Conservation (phyloP, 176 grass and related monocot genomes). For the Urochloa ruziziensis region DNA sequence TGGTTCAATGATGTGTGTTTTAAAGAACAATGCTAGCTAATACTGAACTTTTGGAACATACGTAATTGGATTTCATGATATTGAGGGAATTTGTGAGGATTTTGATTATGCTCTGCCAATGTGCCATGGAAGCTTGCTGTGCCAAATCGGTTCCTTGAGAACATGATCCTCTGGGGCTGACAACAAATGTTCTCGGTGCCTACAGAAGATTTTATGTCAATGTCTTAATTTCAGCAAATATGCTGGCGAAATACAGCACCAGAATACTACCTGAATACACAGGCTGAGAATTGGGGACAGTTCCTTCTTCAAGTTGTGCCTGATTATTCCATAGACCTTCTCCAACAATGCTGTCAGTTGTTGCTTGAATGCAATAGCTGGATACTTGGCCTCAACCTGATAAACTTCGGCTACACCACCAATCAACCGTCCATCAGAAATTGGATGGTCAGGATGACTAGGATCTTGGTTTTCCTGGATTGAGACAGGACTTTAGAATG, state of each 20-base stretch:
- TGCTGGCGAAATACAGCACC: background rate
- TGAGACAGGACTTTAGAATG: background rate
- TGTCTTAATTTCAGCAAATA: background rate
- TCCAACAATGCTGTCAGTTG: slow-evolving; percentile 66
- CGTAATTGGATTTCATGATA: slow-evolving; percentile 50
- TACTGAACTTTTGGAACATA: background rate
- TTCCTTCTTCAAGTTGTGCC: slow-evolving; percentile 71
- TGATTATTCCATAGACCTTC: slow-evolving; percentile 73
- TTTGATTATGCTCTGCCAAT: slow-evolving; percentile 64
- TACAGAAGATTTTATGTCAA: background rate
- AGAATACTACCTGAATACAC: slow-evolving; percentile 61
- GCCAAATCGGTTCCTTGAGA: slow-evolving; percentile 47
- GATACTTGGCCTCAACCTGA: slow-evolving; percentile 77
- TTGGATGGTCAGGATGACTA: slow-evolving; percentile 29
- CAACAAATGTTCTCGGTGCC: slow-evolving; percentile 48
- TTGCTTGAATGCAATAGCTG: slow-evolving; percentile 66
- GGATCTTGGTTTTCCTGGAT: slow-evolving; percentile 42
- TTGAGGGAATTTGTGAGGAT: slow-evolving; percentile 50
- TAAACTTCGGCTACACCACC: slow-evolving; percentile 39
- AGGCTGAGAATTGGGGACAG: slow-evolving; percentile 52
- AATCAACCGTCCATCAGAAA: slow-evolving; percentile 41
- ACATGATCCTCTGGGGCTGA: slow-evolving; percentile 43
- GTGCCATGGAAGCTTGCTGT: slow-evolving; percentile 52
- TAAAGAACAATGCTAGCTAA: background rate
- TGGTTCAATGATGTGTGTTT: background rate